Base-by-base conservation (phyloP, 805 yeast species). In the Maudiozyma turicensis region DNA sequence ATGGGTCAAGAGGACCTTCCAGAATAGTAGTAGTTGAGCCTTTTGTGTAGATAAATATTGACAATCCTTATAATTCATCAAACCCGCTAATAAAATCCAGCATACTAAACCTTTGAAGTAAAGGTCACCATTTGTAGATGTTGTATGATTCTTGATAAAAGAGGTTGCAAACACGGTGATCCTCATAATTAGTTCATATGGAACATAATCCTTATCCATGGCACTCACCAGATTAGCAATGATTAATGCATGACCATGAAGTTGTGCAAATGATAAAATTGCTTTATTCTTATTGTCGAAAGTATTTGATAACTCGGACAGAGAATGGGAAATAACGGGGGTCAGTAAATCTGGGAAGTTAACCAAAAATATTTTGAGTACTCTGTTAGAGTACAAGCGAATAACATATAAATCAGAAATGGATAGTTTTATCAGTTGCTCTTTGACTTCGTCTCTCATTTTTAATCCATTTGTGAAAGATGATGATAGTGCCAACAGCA, bases 61-160 rank as follows among this genome's bases (percentile, higher is more conserved):
- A 13, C 74, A 73, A 37, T 83, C 84, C 0, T 66, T 58, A 57
- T 78, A 76, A 45, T 80, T 76, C 72, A 84, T 77, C 4, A 84
- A 62, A 2, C 91, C 91, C 51, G 73, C 70, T 26, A 85, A 58
- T 28, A 82, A 57, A 13, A 77, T 72, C 91, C 93, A 85, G 40
- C 86, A 65, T 41, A 76, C 61, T 44, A 76, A 45, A 38, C 70
- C 59, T 55, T 72, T 61, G 54, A 66, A 59, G 61, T 68, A 59
- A 51, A 71, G 48, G 41, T 64, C 41, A 8, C 63, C 51, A 2
- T 63, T 55, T 0, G 67, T 65, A 3, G 70, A 53, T 2, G 66
- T 58, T 1, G 66, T 60, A 31, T 60, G 63, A 32, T 67, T 63
- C 50, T 73, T 74, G n/a, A 75, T 58, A 37, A 73, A 65, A 32